A percentile compares a stretch with the other conserved stretches of the same genome.
These are phyloP conservation scores for Cordia subcordata DNA, from an alignment of 257 asterid species.

Conservation along the genomic window DNA sequence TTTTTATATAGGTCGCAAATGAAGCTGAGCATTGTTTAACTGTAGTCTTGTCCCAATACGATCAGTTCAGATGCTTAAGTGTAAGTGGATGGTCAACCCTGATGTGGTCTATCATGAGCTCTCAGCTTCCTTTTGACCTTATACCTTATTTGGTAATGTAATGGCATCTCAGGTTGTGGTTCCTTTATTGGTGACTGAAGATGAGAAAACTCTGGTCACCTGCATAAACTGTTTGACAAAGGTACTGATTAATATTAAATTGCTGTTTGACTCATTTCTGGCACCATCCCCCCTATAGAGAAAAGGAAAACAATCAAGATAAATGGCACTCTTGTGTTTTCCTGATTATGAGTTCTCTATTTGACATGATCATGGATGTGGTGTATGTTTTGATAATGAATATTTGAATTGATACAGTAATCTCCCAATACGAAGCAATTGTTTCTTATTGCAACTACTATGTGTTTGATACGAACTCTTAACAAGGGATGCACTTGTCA, in stretches of 20 bases:
- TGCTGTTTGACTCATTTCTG: neutral
- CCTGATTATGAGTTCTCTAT: no score
- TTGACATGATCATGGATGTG: no score
- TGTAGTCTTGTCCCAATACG: slow-evolving; percentile 68
- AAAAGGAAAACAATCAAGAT: no score
- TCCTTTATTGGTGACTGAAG: slow-evolving; percentile 93
- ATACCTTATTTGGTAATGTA: neutral
- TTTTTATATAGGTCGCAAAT: slow-evolving; percentile 60
- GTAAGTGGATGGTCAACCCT: slow-evolving; percentile 40
- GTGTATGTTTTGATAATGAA: no score
- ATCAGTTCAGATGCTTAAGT: slow-evolving; percentile 87
- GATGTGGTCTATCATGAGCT: neutral
- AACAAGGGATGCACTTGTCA: no score
- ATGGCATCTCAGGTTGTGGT: slow-evolving; percentile 68
- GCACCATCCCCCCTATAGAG: neutral
- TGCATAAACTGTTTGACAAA: slow-evolving; percentile 97
- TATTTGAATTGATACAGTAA: no score
- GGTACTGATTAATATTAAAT: slow-evolving; percentile 35
- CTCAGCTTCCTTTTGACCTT: neutral
- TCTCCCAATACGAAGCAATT: no score
- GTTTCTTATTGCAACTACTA: no score
- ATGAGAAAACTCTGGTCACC: slow-evolving; percentile 92
- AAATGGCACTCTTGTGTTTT: no score
- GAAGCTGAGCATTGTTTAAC: slow-evolving; percentile 92
- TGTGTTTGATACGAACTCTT: no score